phyloP scores from a whole-genome alignment of 1,284 basidiomycete genomes.

The Trametes polyzona region DNA sequence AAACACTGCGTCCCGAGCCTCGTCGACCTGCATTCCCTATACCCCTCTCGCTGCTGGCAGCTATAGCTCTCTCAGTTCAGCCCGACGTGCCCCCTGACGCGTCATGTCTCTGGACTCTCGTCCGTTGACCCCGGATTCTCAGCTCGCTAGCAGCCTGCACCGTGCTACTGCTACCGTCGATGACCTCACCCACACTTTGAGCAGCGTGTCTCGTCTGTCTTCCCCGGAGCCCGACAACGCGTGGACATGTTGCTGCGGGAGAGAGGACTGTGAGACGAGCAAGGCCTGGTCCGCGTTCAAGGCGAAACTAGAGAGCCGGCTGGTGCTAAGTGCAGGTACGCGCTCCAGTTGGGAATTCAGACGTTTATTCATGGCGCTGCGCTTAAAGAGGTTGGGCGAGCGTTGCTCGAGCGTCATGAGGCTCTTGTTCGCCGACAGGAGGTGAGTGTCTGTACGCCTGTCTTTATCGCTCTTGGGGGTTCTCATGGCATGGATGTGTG shows the following conservation, averaged over 20 bases:
- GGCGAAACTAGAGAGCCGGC: conserved; percentile 70
- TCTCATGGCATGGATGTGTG: neutral
- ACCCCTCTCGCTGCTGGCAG: conserved; percentile 24
- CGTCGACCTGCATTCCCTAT: conserved; percentile 6
- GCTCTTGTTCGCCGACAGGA: conserved; percentile 79
- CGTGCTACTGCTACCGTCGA: conserved; percentile 72
- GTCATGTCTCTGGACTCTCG: conserved; percentile 32
- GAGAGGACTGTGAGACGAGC: conserved; percentile 64
- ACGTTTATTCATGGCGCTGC: neutral
- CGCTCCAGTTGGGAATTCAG: conserved; percentile 15
- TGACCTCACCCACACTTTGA: conserved; percentile 72
- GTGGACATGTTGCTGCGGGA: conserved; percentile 67
- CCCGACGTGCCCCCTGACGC: neutral
- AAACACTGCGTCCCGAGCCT: conserved; percentile 9
- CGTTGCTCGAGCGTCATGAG: conserved; percentile 85
- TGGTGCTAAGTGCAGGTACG: conserved; percentile 85
- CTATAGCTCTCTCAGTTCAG: neutral
- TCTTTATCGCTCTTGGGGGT: neutral
- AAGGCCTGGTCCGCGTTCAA: conserved; percentile 69
- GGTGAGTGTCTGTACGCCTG: conserved; percentile 37
- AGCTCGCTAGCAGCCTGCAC: conserved; percentile 58
- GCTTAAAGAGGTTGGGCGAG: conserved; percentile 84
- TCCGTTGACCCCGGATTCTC: conserved; percentile 56
- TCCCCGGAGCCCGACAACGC: conserved; percentile 64
- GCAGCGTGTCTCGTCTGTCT: conserved; percentile 68